Evolutionary conservation across 495 filamentous ascomycete species (phyloP).

Genomic region (Saxophila tyrrhenica): DNA sequence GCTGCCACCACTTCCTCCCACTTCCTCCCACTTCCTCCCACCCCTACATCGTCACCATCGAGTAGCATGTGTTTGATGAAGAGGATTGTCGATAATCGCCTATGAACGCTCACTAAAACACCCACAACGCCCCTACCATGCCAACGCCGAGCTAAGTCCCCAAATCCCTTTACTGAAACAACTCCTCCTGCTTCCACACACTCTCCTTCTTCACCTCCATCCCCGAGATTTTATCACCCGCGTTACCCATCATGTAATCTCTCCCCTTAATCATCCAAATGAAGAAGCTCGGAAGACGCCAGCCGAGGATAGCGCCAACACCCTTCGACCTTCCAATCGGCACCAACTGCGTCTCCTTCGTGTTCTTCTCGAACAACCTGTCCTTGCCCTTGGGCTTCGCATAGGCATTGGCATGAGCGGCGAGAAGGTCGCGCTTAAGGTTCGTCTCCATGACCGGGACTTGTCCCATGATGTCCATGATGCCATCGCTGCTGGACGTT

Average conservation of each 20-base stretch:
- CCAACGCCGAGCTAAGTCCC: no score
- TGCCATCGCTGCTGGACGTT: conserved; percentile 19
- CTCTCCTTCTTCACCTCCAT: not conserved
- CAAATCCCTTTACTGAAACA: no score
- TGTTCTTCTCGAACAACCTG: conserved; percentile 19
- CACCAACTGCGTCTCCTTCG: conserved; percentile 32
- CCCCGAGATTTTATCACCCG: not conserved
- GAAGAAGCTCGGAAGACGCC: conserved; percentile 39
- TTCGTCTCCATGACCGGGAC: conserved; percentile 35
- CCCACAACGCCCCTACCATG: no score
- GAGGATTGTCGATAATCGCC: no score
- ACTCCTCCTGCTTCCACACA: not conserved
- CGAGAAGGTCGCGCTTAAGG: conserved; percentile 31
- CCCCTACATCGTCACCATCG: no score
- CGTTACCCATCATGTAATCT: conserved; percentile 40
- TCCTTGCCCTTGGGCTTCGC: conserved; percentile 8
- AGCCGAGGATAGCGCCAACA: conserved; percentile 45
- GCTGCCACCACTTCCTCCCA: no score
- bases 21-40: no score
- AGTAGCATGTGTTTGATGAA: no score
- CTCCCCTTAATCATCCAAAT: conserved; percentile 52
- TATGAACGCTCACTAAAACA: no score
- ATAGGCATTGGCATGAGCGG: not conserved
- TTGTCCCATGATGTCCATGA: conserved; percentile 30
- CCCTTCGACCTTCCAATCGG: conserved; percentile 43